These are phyloP conservation scores for Cucumis melo DNA, from an alignment of 306 rosid species.

Conservation along the genomic window DNA sequence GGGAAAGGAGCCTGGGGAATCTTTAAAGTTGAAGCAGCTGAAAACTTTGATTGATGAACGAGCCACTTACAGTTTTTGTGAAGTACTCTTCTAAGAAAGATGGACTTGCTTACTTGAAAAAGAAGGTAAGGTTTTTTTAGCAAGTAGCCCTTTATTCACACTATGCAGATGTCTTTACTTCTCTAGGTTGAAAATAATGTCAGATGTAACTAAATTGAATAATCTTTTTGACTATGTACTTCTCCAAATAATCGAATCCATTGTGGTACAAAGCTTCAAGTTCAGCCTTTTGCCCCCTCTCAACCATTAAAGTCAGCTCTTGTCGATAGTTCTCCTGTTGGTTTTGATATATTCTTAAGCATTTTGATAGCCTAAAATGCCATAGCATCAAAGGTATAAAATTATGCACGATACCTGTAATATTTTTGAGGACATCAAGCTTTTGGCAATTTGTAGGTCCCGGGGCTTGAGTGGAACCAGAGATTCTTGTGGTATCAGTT, in stretches of 20 bases:
- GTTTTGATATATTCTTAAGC: not conserved
- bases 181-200: not conserved
- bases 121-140: constrained; percentile 38
- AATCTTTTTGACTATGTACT: constrained; percentile 64
- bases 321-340: constrained; percentile 62
- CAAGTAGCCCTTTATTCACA: not conserved
- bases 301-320: constrained; percentile 63
- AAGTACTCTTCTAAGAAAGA: constrained; percentile 57
- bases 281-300: constrained; percentile 56
- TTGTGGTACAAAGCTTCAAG: constrained; percentile 72
- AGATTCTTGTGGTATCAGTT: constrained; percentile 49
- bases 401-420: constrained; percentile 33
- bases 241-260: constrained; percentile 62
- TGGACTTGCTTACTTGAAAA: constrained; percentile 55
- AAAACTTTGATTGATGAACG: constrained; percentile 56
- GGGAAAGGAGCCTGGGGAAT: constrained; percentile 35
- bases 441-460: constrained; percentile 69
- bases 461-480: constrained; percentile 47
- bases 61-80: constrained; percentile 36
- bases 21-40: constrained; percentile 73
- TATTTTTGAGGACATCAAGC: constrained; percentile 60
- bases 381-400: not conserved
- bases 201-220: constrained; percentile 64
- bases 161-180: not conserved
- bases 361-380: not conserved